phyloP scores from a whole-genome alignment of 2,329 filamentous ascomycete genomes.

The Colletotrichum lini region DNA sequence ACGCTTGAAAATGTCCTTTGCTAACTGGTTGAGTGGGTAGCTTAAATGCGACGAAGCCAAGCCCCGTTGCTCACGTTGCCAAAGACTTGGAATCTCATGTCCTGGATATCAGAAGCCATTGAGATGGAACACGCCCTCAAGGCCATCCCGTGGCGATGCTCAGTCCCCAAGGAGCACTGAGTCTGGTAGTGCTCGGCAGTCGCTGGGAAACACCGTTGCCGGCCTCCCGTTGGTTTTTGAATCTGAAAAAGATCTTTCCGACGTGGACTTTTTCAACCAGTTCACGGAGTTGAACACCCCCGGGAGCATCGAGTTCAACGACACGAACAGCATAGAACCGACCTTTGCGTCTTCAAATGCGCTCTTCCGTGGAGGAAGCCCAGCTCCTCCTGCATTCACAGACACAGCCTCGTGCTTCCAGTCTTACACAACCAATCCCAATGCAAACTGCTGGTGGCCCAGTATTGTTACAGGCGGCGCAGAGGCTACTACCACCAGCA shows the following conservation, averaged over 20 bases:
- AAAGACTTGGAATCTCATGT: constrained; percentile 26
- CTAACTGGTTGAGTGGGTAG: neutral
- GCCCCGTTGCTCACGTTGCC: constrained; percentile 21
- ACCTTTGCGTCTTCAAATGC: neutral
- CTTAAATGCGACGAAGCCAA: constrained; percentile 30
- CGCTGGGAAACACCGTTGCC: too few species aligned
- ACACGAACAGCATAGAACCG: neutral
- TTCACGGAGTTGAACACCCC: constrained; percentile 4
- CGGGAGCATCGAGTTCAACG: neutral
- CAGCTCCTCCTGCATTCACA: neutral
- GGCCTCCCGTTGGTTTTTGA: neutral
- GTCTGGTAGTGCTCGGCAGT: neutral
- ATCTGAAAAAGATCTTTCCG: neutral
- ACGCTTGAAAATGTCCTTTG: neutral
- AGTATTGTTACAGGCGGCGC: neutral
- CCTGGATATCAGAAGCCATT: constrained; percentile 13
- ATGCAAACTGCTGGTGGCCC: too few species aligned
- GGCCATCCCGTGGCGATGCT: neutral
- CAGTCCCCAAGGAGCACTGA: neutral
- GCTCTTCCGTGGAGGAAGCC: neutral
- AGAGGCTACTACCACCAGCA: neutral
- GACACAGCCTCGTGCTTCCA: neutral
- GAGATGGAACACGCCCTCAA: constrained; percentile 17
- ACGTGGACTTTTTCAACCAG: constrained; percentile 8
- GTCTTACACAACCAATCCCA: too few species aligned